Evolutionary conservation across 257 asterid genomes (phyloP), one percentile per base, ranked within the genome.

Genomic region (Leonotis leonurus): DNA sequence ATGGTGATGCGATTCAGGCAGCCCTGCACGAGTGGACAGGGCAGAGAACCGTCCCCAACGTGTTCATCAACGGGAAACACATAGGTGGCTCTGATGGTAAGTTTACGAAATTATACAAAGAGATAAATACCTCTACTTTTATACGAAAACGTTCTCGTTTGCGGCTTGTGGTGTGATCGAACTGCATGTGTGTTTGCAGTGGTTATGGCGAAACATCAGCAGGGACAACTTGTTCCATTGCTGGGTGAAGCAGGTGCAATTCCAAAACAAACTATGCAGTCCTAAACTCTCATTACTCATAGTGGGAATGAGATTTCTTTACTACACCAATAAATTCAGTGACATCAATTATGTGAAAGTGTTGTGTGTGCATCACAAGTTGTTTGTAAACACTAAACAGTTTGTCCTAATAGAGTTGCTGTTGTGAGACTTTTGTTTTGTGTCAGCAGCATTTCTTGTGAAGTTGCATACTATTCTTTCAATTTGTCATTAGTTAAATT

Each of bases 61-160:
- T 87, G 41, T 90, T 90, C 70, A 78, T 90, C 60, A 83, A 74
- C 8, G 90, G 86, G 62, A 85, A 90, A 32, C 97, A 90, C 60
- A 84, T 90, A 11, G 97, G 97, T 11, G 97, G 97, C 58, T 90
- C 72, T 51, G 96, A 87, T 50, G 79, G 95, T 89, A 70, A 64
- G 83, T 68, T 49, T n/a, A n/a, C n/a, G n/a, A n/a, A n/a, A n/a
- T n/a, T 41, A 24, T 20, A 20, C 13, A 17, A 39, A 46, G 13
- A 56, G 37, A n/a, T n/a, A n/a, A 14, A 8, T 18, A 20, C 26
- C 45, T 46, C 53, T 46, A 6, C 9, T 20, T 21, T 10, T 21
- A 21, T 21, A 30, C 17, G 36, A 11, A 0, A 36, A 2, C 8
- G 39, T 33, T n/a, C n/a, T n/a, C n/a, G n/a, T n/a, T n/a, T n/a